Evolutionary conservation across 495 filamentous ascomycete genomes (phyloP).

Genomic region (Penicillium bovifimosum): DNA sequence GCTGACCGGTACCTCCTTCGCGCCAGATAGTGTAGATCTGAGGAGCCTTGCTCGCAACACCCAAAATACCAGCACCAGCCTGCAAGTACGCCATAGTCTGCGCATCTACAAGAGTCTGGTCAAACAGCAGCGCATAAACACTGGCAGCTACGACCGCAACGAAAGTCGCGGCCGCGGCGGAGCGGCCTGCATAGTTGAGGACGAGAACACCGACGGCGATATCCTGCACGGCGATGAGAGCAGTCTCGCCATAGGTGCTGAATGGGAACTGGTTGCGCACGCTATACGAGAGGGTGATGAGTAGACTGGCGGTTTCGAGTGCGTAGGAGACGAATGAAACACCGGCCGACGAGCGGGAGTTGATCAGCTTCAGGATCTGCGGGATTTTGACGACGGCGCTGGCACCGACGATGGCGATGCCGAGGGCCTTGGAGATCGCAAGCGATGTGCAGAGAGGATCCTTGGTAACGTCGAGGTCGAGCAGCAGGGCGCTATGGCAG

Average conservation of each 20-base stretch:
- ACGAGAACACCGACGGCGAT: conserved; percentile 80
- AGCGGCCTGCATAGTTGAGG: conserved; percentile 66
- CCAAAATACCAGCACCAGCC: conserved; percentile 74
- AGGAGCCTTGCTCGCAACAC: conserved; percentile 83
- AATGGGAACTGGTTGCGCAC: conserved; percentile 86
- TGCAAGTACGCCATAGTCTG: conserved; percentile 69
- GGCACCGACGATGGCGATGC: conserved; percentile 84
- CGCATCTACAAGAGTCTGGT: conserved; percentile 59
- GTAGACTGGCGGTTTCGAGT: conserved; percentile 78
- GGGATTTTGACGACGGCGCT: conserved; percentile 91
- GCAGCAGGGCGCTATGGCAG: conserved; percentile 79
- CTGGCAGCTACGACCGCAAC: conserved; percentile 65
- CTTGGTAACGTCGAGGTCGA: conserved; percentile 69
- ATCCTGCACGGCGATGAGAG: conserved; percentile 86
- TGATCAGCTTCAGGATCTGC: conserved; percentile 85
- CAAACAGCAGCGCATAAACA: conserved; percentile 63
- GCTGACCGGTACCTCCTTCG: conserved; percentile 84
- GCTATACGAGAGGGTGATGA: conserved; percentile 87
- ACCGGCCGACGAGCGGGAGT: conserved; percentile 71
- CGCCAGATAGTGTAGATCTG: conserved; percentile 82
- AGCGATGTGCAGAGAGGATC: conserved; percentile 73
- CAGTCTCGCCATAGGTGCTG: conserved; percentile 92
- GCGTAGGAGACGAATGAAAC: conserved; percentile 85
- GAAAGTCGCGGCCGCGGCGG: conserved; percentile 60
- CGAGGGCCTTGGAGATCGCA: conserved; percentile 83